Evolutionary conservation across 805 yeast species (phyloP).

Genomic region (Limtongia smithiae): DNA sequence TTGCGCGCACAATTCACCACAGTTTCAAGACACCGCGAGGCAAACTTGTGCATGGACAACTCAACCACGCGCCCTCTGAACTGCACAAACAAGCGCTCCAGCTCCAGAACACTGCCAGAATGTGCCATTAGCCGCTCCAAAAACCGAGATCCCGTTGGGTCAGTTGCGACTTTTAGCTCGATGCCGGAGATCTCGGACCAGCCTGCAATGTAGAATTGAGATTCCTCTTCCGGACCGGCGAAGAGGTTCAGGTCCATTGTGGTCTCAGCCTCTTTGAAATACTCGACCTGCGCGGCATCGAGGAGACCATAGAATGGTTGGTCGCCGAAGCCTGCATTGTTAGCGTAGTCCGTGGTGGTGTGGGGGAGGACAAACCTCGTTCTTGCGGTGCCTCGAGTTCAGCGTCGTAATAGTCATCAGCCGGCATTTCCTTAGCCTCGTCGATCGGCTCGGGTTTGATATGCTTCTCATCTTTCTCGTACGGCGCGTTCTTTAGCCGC

Average conservation of each 20-base stretch:
- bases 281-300: conserved; percentile 78
- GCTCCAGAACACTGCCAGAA: conserved; percentile 56
- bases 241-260: conserved; percentile 79
- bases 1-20: conserved; percentile 45
- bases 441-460: not conserved
- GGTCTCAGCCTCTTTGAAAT: conserved; percentile 89
- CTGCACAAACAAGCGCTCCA: conserved; percentile 55
- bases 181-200: conserved; percentile 84
- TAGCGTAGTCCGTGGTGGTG: too few relatives aligned
- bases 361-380: conserved; percentile 9
- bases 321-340: conserved; percentile 26
- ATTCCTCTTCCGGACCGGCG: conserved; percentile 65
- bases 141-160: conserved; percentile 90
- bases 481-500: conserved; percentile 19
- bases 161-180: conserved; percentile 86
- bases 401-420: not conserved
- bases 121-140: conserved; percentile 75
- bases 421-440: not conserved
- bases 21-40: conserved; percentile 92
- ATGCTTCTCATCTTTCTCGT: not conserved
- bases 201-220: conserved; percentile 69
- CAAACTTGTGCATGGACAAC: conserved; percentile 79
- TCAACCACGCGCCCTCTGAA: conserved; percentile 47
- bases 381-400: too few relatives aligned
- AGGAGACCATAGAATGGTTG: conserved; percentile 78